Base-by-base conservation (phyloP, 1,284 basidiomycete genomes). In the Athelia psychrophila region DNA sequence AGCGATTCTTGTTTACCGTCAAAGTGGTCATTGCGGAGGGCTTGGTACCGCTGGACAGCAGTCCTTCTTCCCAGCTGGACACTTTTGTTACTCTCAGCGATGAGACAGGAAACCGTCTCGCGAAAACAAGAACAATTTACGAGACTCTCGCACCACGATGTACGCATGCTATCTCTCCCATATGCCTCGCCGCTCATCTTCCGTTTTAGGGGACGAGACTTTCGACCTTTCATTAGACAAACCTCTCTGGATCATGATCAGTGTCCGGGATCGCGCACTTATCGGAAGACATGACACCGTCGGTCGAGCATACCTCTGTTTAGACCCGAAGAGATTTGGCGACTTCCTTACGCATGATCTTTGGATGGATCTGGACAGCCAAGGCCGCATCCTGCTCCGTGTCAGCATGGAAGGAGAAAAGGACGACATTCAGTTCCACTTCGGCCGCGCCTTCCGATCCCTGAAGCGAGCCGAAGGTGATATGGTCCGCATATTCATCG, bases 371-470 rank as follows among this genome's bases (percentile, higher is more conserved):
- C 73, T 99, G n/a, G 93, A 96, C 62, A 86, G 89, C 4, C 82
- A 86, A 53, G 95, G 95, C 1, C 84, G 93, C 30, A 80, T 98
- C 32, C 72, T 97, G 44, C 74, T 98, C 22, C 82, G 97, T 6
- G 82, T 99, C 50, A 96, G 93, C 66, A 98, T 99, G 95, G 97
- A 99, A 65, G 95, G 95, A 45, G 96, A 98, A 76, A 93, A 96
- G 69, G 95, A 98, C 64, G 97, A 99, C 65, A 93, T 96, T 19
- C 91, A 93, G 59, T 99, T 98, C 76, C 95, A 94, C 74, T 99
- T 99, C 65, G 97, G 97, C 12, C 81, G 94, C 36, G 97, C 91
- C 1, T 99, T 99, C 79, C 80, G 96, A 35, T 95, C 89, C 46
- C 69, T 99, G 60, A 98, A 99, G 72, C 79, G 96, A 22, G 91